A percentile compares a stretch with the other conserved stretches of the same genome.
These are phyloP conservation scores for Nevesoporus exiguus DNA, from an alignment of 768 basidiomycete species.

Conservation along the genomic window DNA sequence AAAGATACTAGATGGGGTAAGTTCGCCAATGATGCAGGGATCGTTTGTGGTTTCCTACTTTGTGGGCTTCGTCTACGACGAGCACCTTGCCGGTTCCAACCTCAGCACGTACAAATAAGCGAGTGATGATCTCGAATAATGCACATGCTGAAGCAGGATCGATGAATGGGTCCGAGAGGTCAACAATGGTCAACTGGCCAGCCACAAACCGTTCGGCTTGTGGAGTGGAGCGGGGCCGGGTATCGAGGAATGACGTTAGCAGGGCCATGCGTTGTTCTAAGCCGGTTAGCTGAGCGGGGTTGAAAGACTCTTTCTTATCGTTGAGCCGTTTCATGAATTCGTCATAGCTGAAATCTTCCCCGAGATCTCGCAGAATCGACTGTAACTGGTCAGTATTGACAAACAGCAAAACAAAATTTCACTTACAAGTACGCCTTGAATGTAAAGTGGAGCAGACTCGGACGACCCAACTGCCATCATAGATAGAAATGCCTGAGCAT, in stretches of 20 bases:
- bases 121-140: constrained; percentile 64
- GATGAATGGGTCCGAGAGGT: constrained; percentile 71
- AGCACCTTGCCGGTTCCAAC: constrained; percentile 64
- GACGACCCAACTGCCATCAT: constrained; percentile 72
- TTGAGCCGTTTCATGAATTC: constrained; percentile 49
- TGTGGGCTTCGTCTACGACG: constrained; percentile 75
- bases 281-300: constrained; percentile 49
- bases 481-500: constrained; percentile 64
- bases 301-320: constrained; percentile 48
- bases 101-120: constrained; percentile 60
- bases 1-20: constrained; percentile 51
- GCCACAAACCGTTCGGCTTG: constrained; percentile 42
- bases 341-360: constrained; percentile 52
- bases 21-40: not conserved
- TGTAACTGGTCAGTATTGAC: constrained; percentile 8
- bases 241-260: constrained; percentile 54
- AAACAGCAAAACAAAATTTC: not conserved
- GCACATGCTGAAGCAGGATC: constrained; percentile 65
- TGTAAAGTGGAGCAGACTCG: constrained; percentile 62
- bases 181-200: constrained; percentile 64
- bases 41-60: constrained; percentile 36
- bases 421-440: constrained; percentile 63
- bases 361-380: constrained; percentile 62
- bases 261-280: constrained; percentile 64
- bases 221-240: not conserved